phyloP scores from a whole-genome alignment of 306 rosid genomes.

The Abrus pulchellus region DNA sequence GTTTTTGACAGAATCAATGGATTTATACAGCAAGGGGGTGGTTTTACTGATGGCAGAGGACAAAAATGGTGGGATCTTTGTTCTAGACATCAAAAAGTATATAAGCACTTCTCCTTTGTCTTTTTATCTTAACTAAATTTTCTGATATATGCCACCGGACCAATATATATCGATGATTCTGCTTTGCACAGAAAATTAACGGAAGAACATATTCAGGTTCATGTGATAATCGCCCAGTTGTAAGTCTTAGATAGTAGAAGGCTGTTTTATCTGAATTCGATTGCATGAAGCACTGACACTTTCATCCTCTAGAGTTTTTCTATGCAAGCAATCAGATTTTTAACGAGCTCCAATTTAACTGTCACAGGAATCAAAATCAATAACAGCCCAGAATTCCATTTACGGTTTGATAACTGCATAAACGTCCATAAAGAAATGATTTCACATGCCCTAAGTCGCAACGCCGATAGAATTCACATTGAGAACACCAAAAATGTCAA shows the following conservation, averaged over 20 bases:
- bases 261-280: no score
- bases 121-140: slow-evolving; percentile 2
- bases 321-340: slow-evolving; percentile 62
- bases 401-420: slow-evolving; percentile 58
- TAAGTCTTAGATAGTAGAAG: slow-evolving; percentile 46
- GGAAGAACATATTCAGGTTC: slow-evolving; percentile 50
- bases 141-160: not conserved
- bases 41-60: slow-evolving; percentile 72
- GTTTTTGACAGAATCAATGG: slow-evolving; percentile 68
- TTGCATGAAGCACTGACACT: no score
- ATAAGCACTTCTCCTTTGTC: not conserved
- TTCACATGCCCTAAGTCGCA: slow-evolving; percentile 60
- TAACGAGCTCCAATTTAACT: slow-evolving; percentile 55
- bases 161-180: no score
- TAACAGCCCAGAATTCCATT: slow-evolving; percentile 64
- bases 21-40: slow-evolving; percentile 59
- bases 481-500: slow-evolving; percentile 56
- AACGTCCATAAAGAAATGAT: slow-evolving; percentile 53
- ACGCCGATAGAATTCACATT: slow-evolving; percentile 71
- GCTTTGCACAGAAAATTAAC: slow-evolving; percentile 47
- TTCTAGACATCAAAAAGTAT: slow-evolving; percentile 61
- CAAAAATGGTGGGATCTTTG: slow-evolving; percentile 81
- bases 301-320: not conserved
- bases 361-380: slow-evolving; percentile 54
- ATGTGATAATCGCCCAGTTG: slow-evolving; percentile 69